phyloP scores from a whole-genome alignment of 352 stramenopile species.

The Globisporangium nunn region DNA sequence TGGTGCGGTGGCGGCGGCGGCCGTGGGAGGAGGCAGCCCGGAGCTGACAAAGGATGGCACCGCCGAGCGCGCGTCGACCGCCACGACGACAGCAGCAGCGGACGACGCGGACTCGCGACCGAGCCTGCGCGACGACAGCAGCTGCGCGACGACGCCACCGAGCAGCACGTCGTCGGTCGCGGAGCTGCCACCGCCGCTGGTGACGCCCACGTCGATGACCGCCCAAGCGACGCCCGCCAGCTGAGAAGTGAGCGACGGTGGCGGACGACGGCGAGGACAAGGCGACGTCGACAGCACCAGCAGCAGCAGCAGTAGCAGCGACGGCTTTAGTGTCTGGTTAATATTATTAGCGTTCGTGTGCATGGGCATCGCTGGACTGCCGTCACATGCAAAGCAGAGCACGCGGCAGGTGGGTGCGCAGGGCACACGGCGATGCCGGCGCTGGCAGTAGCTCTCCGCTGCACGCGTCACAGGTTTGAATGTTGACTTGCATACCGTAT shows the following conservation, averaged over 20 bases:
- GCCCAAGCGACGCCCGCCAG: not conserved
- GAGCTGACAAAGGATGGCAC: constrained; percentile 16
- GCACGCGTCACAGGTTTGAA: too few relatives aligned
- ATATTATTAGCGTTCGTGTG: not conserved
- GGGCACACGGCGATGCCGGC: too few relatives aligned
- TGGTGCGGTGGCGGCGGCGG: constrained; percentile 19
- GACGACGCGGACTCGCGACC: constrained; percentile 24
- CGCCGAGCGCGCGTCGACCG: constrained; percentile 25
- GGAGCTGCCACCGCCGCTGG: constrained; percentile 6
- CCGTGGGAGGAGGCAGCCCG: constrained; percentile 17
- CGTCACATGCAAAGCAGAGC: too few relatives aligned
- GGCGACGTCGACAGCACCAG: too few relatives aligned
- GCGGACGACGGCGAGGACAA: too few relatives aligned
- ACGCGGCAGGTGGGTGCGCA: too few relatives aligned
- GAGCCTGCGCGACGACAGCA: constrained; percentile 25
- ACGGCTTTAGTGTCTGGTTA: not conserved
- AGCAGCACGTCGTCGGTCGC: constrained; percentile 25
- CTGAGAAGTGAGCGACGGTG: not conserved
- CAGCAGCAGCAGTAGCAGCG: too few relatives aligned
- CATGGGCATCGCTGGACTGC: too few relatives aligned
- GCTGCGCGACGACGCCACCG: constrained; percentile 31
- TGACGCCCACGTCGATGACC: constrained; percentile 2
- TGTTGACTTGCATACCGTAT: not conserved
- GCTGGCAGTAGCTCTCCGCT: too few relatives aligned
- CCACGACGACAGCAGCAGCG: constrained; percentile 15